A percentile compares a stretch with the other conserved stretches of the same genome.
Conservation (phyloP, 345 rosid species). For the Eucalyptus leucophloia region DNA sequence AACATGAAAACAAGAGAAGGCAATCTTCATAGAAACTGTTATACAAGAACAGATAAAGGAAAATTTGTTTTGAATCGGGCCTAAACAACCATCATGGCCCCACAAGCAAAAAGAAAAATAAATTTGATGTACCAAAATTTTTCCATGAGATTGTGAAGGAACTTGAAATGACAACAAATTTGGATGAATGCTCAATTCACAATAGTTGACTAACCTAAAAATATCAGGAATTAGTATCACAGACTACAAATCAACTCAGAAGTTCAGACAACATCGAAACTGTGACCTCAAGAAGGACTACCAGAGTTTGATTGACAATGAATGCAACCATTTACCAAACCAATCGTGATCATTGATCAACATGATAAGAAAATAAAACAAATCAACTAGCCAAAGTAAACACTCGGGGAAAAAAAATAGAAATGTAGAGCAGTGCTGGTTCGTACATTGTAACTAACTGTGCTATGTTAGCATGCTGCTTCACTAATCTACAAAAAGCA, state of each 20-base stretch:
- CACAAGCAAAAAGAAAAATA: neutral
- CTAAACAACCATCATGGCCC: neutral
- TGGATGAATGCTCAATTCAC: neutral
- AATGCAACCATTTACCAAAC: neutral
- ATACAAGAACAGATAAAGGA: neutral
- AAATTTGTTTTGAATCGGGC: neutral
- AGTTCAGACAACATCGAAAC: neutral
- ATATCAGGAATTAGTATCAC: neutral
- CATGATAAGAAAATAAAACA: neutral
- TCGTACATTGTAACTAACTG: slow-evolving; percentile 93
- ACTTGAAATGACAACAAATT: neutral
- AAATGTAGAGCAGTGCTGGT: neutral
- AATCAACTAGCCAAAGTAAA: neutral
- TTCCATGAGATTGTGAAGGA: neutral
- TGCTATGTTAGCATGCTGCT: slow-evolving; percentile 86
- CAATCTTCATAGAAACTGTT: neutral
- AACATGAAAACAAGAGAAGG: neutral
- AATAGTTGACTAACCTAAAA: neutral
- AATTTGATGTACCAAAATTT: neutral
- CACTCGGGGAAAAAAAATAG: neutral
- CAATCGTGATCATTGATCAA: neutral
- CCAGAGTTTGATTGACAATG: neutral
- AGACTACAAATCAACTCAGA: neutral
- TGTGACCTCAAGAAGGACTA: neutral
- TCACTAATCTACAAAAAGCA: slow-evolving; percentile 97